phyloP scores from a whole-genome alignment of 495 filamentous ascomycete genomes.

The Hypoxylon intermedium region DNA sequence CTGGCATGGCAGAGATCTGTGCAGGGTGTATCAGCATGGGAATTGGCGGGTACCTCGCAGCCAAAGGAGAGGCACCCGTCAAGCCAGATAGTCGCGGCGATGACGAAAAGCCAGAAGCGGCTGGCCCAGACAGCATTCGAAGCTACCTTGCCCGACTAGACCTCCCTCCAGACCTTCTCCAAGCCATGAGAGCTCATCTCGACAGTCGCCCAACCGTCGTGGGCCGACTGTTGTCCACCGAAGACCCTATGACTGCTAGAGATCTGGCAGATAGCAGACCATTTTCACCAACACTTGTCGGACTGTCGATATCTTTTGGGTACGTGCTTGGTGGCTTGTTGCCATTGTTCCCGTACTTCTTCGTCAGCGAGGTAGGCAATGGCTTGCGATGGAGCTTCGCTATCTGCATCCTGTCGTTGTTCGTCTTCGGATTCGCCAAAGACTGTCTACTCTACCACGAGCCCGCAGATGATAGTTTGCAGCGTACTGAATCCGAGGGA shows the following conservation, averaged over 20 bases:
- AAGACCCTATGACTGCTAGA: not conserved
- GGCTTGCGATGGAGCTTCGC: conserved; percentile 73
- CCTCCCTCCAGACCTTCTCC: conserved; percentile 72
- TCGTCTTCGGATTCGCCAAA: conserved; percentile 77
- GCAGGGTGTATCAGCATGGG: conserved; percentile 75
- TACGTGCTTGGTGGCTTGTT: conserved; percentile 79
- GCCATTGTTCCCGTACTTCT: conserved; percentile 79
- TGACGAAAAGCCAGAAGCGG: conserved; percentile 9
- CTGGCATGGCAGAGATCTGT: conserved; percentile 72
- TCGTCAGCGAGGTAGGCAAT: conserved; percentile 64
- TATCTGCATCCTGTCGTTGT: conserved; percentile 72
- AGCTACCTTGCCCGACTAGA: conserved; percentile 48
- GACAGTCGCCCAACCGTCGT: conserved; percentile 69
- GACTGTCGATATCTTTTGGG: conserved; percentile 66
- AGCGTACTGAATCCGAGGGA: conserved; percentile 28
- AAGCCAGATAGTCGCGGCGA: not conserved
- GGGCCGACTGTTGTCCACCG: conserved; percentile 7
- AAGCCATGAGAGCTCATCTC: conserved; percentile 69
- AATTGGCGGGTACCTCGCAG: conserved; percentile 72
- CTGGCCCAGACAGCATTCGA: conserved; percentile 14
- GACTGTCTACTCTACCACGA: conserved; percentile 60
- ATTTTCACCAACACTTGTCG: conserved; percentile 46
- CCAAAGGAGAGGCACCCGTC: conserved; percentile 66
- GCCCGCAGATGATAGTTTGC: conserved; percentile 42
- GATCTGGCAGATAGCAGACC: conserved; percentile 9